Conservation (phyloP, 2,329 filamentous ascomycete species). For the Fragosphaeria purpurea region DNA sequence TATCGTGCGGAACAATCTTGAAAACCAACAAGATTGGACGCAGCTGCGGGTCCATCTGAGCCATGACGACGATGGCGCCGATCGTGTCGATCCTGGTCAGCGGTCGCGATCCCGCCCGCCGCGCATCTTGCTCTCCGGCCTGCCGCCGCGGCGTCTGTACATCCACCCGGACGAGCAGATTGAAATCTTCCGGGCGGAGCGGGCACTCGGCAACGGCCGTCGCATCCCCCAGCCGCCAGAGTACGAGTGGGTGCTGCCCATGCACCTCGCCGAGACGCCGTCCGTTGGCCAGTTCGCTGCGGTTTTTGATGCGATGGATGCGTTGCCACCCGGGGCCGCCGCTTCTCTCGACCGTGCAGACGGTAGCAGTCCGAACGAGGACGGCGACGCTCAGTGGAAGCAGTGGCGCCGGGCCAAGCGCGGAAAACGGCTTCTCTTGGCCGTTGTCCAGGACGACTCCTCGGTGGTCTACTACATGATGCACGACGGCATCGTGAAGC, state of each 20-base stretch:
- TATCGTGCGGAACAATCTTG: conserved; percentile 60
- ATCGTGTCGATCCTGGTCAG: conserved; percentile 20
- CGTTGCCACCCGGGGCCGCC: conserved; percentile 28
- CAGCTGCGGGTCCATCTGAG: conserved; percentile 44
- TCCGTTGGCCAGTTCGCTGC: conserved; percentile 54
- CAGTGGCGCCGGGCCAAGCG: conserved; percentile 36
- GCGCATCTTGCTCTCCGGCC: conserved; percentile 58
- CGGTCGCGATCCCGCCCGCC: conserved; percentile 20
- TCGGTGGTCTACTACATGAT: conserved; percentile 78
- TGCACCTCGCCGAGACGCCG: conserved; percentile 64
- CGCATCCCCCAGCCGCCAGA: conserved; percentile 42
- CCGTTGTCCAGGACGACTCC: conserved; percentile 68
- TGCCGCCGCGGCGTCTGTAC: conserved; percentile 65
- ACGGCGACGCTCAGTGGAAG: conserved; percentile 21
- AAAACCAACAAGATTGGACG: conserved; percentile 68
- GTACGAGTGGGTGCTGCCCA: conserved; percentile 67
- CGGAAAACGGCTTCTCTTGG: conserved; percentile 62
- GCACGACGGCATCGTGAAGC: conserved; percentile 80
- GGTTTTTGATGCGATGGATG: conserved; percentile 55
- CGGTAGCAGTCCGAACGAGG: conserved; percentile 9
- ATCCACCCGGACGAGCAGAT: conserved; percentile 77
- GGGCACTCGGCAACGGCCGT: conserved; percentile 34
- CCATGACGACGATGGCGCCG: not conserved
- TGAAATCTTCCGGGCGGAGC: conserved; percentile 54
- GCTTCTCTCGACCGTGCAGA: conserved; percentile 13